Base-by-base conservation (phyloP, 495 filamentous ascomycete genomes). In the Penicillium antarcticum region DNA sequence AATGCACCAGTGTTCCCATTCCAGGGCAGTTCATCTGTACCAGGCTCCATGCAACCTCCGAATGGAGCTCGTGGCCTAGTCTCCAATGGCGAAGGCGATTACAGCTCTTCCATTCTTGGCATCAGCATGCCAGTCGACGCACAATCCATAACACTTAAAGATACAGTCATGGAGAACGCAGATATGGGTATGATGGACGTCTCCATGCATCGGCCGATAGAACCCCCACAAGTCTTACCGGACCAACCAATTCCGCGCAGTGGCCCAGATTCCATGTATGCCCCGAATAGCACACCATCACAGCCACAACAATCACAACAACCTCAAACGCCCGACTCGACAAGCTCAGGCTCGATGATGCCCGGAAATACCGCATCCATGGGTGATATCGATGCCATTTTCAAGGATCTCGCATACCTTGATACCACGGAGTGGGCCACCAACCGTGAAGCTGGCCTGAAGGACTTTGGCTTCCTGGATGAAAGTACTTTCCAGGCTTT, bases 341-440 rank as follows among this genome's bases (percentile, higher is more conserved):
- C 18, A 51, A 58, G 42, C 57, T 51, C 18, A 48, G 57, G 42
- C 57, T 57, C 4, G 55, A 51, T 37, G 55, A 62, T 21, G 51
- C 23, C n/a, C 53, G 57, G 51, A 54, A 52, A 49, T 16, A 34
- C 47, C n/a, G 29, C 53, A 7, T 55, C 13, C 14, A 31, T 48
- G 13, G 53, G 52, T 17, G 79, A 82, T 38, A 70, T 80, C 23
- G 83, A 87, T 45, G 75, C 80, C 3, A 79, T 85, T 31, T 76
- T 85, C 57, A 79, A 83, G 57, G 82, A 87, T 37, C 70, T 87
- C 3, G 79, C 79, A n/a, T 77, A 80, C 42, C 73, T 84, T 9
- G 83, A 87, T 53, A 79, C 78, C 18, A 79, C 76, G 7, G 80
- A 84, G 53, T 77, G 77, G 70, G 71, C 77, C 1, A 77, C 57